These are phyloP conservation scores for Globisporangium nagaii DNA, from an alignment of 352 stramenopile species.

Conservation along the genomic window DNA sequence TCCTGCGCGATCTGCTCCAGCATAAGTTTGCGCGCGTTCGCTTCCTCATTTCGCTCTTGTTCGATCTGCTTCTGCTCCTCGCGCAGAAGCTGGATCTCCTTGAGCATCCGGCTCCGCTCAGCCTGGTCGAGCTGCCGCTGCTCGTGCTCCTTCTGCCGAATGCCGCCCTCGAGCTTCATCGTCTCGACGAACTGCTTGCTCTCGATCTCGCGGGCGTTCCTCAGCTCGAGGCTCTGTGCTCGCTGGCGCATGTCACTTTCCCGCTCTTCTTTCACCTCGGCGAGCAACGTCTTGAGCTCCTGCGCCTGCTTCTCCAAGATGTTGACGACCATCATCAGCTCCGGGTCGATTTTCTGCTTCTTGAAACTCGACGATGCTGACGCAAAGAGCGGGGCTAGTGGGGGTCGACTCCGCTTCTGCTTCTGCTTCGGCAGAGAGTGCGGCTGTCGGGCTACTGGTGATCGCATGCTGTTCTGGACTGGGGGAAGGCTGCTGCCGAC, in stretches of 20 bases:
- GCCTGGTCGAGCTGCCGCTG: not conserved
- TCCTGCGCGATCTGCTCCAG: conserved; percentile 4
- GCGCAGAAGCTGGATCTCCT: not conserved
- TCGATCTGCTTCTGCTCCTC: not conserved
- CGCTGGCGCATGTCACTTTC: not conserved
- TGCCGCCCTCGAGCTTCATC: not conserved
- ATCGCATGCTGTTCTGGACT: not conserved
- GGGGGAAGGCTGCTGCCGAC: not conserved
- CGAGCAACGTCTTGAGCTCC: conserved; percentile 4
- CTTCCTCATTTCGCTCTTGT: not conserved
- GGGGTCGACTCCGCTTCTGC: not conserved
- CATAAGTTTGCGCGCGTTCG: not conserved
- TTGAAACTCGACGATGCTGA: not conserved
- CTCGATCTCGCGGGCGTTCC: not conserved
- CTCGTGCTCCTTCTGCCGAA: not conserved
- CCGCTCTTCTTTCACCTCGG: not conserved
- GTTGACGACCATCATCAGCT: conserved; percentile 5
- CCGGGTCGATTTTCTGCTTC: conserved; percentile 3
- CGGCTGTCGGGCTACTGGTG: not conserved
- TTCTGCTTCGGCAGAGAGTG: not conserved
- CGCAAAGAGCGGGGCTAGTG: not conserved
- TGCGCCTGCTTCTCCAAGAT: conserved; percentile 10
- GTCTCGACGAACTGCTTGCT: conserved; percentile 2
- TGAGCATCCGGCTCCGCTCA: not conserved
- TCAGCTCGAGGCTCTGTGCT: not conserved